Percentiles rank a stretch among this genome's conserved stretches.
These are phyloP conservation scores for Penicillium cinerascens DNA, from an alignment of 495 filamentous ascomycete genomes.

Conservation along the genomic window DNA sequence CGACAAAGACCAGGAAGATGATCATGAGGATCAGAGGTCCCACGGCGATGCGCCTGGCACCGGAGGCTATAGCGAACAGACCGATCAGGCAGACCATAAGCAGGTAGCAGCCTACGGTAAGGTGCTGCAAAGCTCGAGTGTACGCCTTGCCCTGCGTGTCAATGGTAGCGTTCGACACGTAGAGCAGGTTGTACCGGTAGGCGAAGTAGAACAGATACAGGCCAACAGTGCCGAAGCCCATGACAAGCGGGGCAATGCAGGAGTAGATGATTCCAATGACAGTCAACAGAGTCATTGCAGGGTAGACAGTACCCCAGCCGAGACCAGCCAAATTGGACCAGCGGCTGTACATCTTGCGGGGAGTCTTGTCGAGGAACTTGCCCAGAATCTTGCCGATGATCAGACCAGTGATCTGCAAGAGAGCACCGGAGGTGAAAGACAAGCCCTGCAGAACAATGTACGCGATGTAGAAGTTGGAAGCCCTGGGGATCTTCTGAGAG, in stretches of 20 bases:
- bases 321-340: conserved; percentile 62
- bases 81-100: conserved; percentile 84
- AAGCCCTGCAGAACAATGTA: conserved; percentile 95
- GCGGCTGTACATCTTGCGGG: conserved; percentile 69
- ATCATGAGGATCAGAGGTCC: conserved; percentile 85
- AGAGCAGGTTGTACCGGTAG: conserved; percentile 93
- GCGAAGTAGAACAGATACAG: conserved; percentile 87
- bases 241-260: conserved; percentile 83
- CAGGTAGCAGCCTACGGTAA: conserved; percentile 84
- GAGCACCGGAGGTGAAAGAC: conserved; percentile 68
- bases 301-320: conserved; percentile 87
- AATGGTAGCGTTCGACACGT: conserved; percentile 77
- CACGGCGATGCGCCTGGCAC: conserved; percentile 51
- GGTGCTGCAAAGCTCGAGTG: conserved; percentile 84
- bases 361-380: conserved; percentile 64
- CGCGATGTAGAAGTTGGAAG: conserved; percentile 91
- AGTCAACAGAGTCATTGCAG: conserved; percentile 77
- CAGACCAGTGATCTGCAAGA: conserved; percentile 77
- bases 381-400: conserved; percentile 75
- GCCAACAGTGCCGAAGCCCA: conserved; percentile 82
- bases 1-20: conserved; percentile 71
- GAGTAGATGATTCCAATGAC: conserved; percentile 86
- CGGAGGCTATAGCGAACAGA: conserved; percentile 70
- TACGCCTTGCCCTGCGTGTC: conserved; percentile 92
- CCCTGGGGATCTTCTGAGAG: conserved; percentile 68